Conservation (phyloP, 352 stramenopile genomes). For the Aphanomyces cochlioides region DNA sequence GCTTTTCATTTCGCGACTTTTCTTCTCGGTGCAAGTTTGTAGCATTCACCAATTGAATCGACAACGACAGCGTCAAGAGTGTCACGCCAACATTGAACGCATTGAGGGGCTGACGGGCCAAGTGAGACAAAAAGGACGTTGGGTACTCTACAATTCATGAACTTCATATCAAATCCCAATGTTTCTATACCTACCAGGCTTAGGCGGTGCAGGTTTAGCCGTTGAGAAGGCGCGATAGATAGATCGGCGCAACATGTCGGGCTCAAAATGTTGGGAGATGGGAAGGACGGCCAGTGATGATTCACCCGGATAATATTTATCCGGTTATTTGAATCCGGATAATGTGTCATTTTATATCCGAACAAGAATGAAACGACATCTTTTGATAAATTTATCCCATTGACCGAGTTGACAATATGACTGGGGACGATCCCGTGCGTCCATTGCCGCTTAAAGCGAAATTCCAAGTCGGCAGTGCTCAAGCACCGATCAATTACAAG, state of each 20-base stretch:
- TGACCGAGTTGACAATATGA: constrained; percentile 11
- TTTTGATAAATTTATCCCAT: too few species aligned
- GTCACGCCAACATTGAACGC: constrained; percentile 83
- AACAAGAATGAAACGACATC: too few species aligned
- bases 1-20: constrained; percentile 43
- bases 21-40: constrained; percentile 54
- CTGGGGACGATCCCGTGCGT: constrained; percentile 5
- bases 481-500: constrained; percentile 61
- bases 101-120: constrained; percentile 76
- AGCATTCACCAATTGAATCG: constrained; percentile 59
- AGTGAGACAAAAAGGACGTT: constrained; percentile 73
- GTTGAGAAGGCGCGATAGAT: constrained; percentile 19
- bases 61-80: constrained; percentile 81
- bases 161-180: neutral
- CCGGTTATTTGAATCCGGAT: too few species aligned
- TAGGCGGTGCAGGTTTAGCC: neutral
- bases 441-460: constrained; percentile 39
- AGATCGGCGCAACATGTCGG: constrained; percentile 11
- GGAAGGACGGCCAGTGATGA: too few species aligned
- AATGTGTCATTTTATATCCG: too few species aligned
- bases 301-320: too few species aligned
- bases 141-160: constrained; percentile 53
- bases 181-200: constrained; percentile 8
- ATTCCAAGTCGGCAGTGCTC: constrained; percentile 62
- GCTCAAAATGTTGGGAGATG: too few species aligned